Conservation (phyloP, 1,139 yeast species). For the Suhomyces maxii region DNA sequence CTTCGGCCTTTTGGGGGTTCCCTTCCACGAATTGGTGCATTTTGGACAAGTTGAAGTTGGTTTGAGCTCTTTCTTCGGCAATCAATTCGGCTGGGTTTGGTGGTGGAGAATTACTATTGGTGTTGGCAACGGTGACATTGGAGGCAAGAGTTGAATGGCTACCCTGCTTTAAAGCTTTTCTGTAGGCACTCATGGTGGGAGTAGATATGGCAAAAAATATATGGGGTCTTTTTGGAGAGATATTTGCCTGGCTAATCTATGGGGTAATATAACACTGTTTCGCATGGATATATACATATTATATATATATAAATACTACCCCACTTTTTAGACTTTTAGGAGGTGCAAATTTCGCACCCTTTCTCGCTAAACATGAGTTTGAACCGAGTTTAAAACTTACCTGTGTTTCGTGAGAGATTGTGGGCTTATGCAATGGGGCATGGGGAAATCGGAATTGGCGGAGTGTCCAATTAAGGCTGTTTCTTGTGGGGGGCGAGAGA, state of each 20-base stretch:
- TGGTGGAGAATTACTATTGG: constrained; percentile 10
- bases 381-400: too few species aligned
- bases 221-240: neutral
- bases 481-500: too few species aligned
- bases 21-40: constrained; percentile 52
- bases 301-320: constrained; percentile 4
- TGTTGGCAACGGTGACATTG: constrained; percentile 1
- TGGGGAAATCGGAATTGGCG: too few species aligned
- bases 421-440: too few species aligned
- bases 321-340: constrained; percentile 5
- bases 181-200: neutral
- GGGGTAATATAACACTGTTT: neutral
- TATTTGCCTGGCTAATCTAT: neutral
- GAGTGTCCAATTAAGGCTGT: too few species aligned
- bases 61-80: constrained; percentile 48
- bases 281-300: neutral
- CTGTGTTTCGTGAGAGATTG: too few species aligned
- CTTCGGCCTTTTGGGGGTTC: constrained; percentile 43
- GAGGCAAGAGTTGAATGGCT: neutral
- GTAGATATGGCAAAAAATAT: neutral
- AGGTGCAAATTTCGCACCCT: neutral
- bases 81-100: constrained; percentile 28
- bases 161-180: neutral
- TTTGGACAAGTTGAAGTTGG: constrained; percentile 42
- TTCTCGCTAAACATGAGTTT: neutral